Conservation (phyloP, 345 rosid genomes). For the Gossypium sturtianum region DNA sequence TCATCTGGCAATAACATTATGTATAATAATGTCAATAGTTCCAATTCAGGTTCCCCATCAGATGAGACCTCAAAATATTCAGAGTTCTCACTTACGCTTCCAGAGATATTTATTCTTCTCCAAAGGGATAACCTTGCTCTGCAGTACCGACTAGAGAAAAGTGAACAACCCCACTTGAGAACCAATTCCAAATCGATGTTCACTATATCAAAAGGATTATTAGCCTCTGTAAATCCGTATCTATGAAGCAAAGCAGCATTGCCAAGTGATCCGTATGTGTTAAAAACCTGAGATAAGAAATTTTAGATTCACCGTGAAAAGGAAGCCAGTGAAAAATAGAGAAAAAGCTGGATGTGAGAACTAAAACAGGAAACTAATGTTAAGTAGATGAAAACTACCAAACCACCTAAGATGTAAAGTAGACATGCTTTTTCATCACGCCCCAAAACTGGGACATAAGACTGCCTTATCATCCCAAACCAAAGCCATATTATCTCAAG, state of each 20-base stretch:
- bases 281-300: conserved; percentile 47
- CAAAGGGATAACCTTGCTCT: conserved; percentile 67
- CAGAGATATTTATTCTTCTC: conserved; percentile 57
- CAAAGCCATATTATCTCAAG: background rate
- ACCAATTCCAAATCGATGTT: conserved; percentile 84
- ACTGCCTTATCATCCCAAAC: background rate
- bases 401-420: background rate
- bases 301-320: background rate
- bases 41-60: conserved; percentile 71
- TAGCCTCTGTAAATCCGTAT: conserved; percentile 80
- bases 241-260: conserved; percentile 93
- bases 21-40: conserved; percentile 53
- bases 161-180: conserved; percentile 52
- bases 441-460: background rate
- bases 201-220: conserved; percentile 66
- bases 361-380: background rate
- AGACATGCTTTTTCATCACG: background rate
- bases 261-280: conserved; percentile 74
- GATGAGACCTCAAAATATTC: conserved; percentile 79
- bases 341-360: conserved; percentile 2
- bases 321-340: background rate
- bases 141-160: conserved; percentile 51
- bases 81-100: conserved; percentile 52
- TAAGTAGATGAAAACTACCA: background rate
- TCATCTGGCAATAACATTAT: conserved; percentile 55